Evolutionary conservation across 306 rosid genomes (phyloP), one percentile per base, ranked within the genome.

Genomic region (Trichosanthes cucumerina): DNA sequence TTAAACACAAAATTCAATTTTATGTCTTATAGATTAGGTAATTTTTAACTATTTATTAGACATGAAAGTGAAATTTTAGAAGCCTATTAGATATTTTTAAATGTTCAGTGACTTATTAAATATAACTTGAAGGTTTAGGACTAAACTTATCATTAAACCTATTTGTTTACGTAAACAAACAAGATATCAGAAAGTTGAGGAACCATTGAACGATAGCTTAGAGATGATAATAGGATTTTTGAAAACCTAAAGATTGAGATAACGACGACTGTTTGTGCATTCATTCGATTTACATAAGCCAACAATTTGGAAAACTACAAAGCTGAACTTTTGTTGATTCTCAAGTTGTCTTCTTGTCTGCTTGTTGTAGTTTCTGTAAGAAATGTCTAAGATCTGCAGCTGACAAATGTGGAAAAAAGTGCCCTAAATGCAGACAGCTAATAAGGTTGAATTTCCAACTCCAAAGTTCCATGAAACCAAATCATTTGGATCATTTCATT

Each of bases 391-490:
- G 90, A 78, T 91, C 92, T 74, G 93, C 98, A 2, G 96, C 98
- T 1, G 96, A 93, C 71, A 96, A 91, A 86, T 96, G 99, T 78
- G 98, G 99, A 77, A 92, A 85, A 78, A 91, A 66, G 82, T 96
- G 99, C 86, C 99, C 99, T 7, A 96, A 92, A 75, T 96, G 99
- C 90, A 91, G 98, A 78, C 93, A 92, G 80, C 60, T 91, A 70
- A 92, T 92, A 68, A 86, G 98, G 98, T 95, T 26, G 58, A 54
- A 53, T 19, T 11, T 76, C n/a, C 52, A 19, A 76, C 66, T 54
- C 49, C 64, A 9, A 73, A 26, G 57, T 47, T 49, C 2, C 56
- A 8, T 24, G 4, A 53, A 75, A 75, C 3, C 21, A 58, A 57
- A 76, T 54, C 79, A 34, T 34, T 76, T 39, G 23, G 49, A 41